Base-by-base conservation (phyloP, 352 stramenopile species). In the Elongisporangium prolatum region DNA sequence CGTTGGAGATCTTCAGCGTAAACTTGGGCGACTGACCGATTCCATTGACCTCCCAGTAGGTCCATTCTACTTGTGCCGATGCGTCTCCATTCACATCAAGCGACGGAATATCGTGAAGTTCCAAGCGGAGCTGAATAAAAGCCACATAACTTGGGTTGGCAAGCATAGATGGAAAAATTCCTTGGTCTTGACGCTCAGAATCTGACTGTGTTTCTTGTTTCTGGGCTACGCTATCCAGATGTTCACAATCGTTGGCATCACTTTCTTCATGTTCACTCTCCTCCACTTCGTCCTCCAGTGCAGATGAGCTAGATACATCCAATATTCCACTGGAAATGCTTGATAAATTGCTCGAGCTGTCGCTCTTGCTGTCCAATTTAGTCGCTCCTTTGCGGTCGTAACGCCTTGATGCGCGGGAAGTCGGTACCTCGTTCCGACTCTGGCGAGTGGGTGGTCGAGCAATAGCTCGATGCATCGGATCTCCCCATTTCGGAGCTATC, bases 1-100 rank as follows among this genome's bases (percentile, higher is more conserved):
- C 72, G 24, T 71, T 80, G 13, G 72, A 75, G 28, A 80, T 48
- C 17, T 67, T 57, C 2, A 88, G 64, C 21, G 58, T 59, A 56
- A 83, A 89, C 16, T 52, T 70, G 21, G 68, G 75, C 37, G 79
- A 59, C 18, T 63, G 60, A 0, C 72, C 71, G 7, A 84, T 57
- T 57, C 84, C 73, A 21, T 38, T 56, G 21, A 67, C 57, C 51
- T 86, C 79, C 63, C 71, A 77, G 52, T 77, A 87, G 13, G 69
- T 69, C 67, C 75, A 86, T 47, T 68, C 54, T 20, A 82, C 67
- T 4, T 69, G 57, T 9, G 34, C 37, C 6, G 49, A 63, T 13
- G 20, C 7, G 21, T 57, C 54, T 7, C 52, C 44, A n/a, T 21
- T 56, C 48, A 88, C 60, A 2, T 59, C 73, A n/a, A 87, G 64